Conservation (phyloP, 192 early-diverging fungal species). For the Rhizoclosmatium sp. region DNA sequence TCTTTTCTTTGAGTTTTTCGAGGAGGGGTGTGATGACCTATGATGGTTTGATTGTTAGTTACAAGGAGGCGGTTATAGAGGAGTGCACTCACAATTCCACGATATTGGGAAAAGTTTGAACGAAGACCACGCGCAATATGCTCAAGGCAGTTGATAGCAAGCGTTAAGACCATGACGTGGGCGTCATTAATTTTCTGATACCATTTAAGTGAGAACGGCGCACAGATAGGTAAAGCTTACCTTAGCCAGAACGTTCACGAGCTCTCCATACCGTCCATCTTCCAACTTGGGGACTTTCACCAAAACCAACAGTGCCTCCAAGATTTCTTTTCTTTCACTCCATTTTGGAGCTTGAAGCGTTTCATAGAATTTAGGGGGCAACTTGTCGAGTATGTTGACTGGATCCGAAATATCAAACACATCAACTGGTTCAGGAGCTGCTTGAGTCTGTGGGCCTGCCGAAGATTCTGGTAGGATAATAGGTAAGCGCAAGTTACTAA, state of each 20-base stretch:
- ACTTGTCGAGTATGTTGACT: constrained; percentile 86
- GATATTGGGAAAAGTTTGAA: constrained; percentile 81
- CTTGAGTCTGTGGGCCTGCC: constrained; percentile 51
- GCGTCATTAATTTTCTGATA: constrained; percentile 66
- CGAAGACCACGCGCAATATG: constrained; percentile 82
- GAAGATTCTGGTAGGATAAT: constrained; percentile 34
- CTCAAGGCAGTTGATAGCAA: constrained; percentile 85
- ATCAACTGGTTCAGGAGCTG: constrained; percentile 68
- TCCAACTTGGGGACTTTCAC: constrained; percentile 77
- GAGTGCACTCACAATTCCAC: constrained; percentile 46
- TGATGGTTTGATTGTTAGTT: no score
- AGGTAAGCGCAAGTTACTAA: no score
- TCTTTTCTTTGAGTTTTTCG: constrained; percentile 97
- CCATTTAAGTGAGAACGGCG: no score
- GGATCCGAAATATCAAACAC: constrained; percentile 87
- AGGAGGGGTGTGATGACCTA: constrained; percentile 72
- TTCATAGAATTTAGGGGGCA: constrained; percentile 83
- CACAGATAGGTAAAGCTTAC: constrained; percentile 38
- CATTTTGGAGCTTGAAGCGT: constrained; percentile 85
- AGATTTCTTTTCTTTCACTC: constrained; percentile 94
- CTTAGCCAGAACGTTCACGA: constrained; percentile 85
- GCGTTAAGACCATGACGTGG: constrained; percentile 85
- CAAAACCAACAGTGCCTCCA: constrained; percentile 77
- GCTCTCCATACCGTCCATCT: constrained; percentile 80
- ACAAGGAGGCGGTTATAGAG: no score